These are phyloP conservation scores for Aspergillus fischeri DNA, from an alignment of 2,329 filamentous ascomycete genomes.

Conservation along the genomic window DNA sequence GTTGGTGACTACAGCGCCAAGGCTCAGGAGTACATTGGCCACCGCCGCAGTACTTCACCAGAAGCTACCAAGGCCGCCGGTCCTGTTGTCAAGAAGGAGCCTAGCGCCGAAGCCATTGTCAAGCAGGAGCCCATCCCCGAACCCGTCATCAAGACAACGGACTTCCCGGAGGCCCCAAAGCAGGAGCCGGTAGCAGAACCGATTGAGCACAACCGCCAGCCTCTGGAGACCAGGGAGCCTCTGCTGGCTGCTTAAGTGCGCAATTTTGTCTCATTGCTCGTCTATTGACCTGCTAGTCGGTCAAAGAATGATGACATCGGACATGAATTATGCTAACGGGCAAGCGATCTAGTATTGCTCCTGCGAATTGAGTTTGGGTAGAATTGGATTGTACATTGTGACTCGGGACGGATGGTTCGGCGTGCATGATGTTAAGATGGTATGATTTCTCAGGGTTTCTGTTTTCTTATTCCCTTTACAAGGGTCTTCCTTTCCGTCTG, in stretches of 20 bases:
- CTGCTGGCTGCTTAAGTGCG: constrained; percentile 26
- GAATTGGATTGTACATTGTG: constrained; percentile 5
- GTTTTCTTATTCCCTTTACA: constrained; percentile 2
- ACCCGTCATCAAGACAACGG: constrained; percentile 39
- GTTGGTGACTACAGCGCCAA: constrained; percentile 58
- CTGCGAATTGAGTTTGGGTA: not conserved
- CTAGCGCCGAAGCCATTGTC: constrained; percentile 32
- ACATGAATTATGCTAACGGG: not conserved
- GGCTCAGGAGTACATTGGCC: constrained; percentile 54
- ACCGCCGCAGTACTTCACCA: constrained; percentile 31
- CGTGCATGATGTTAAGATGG: constrained; percentile 21
- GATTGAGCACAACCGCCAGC: constrained; percentile 28
- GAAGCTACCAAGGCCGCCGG: constrained; percentile 27
- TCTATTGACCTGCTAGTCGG: not conserved
- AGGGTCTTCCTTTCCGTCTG: not conserved
- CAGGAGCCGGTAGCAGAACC: constrained; percentile 31
- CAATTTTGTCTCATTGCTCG: not conserved
- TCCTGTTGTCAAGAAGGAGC: constrained; percentile 24
- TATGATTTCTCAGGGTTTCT: constrained; percentile 12
- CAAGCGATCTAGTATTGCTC: not conserved
- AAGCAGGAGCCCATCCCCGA: constrained; percentile 36
- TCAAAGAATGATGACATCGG: not conserved
- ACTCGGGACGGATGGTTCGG: constrained; percentile 7
- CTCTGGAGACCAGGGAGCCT: constrained; percentile 28
- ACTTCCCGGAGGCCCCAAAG: constrained; percentile 48